Conservation (phyloP, 441 rosid genomes). For the Populus hybrid region DNA sequence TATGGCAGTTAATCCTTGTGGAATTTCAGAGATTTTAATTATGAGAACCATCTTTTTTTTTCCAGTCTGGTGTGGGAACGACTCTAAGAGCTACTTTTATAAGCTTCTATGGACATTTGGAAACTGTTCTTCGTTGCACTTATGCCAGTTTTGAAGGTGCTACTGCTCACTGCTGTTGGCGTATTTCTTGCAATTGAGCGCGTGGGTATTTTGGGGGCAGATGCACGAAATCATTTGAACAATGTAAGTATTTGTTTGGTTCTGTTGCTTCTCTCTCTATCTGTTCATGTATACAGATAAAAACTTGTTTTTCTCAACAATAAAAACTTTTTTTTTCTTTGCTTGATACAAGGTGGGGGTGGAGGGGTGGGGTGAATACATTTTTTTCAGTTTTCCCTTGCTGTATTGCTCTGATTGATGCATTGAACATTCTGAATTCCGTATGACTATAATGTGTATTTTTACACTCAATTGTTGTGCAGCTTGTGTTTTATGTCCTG, state of each 20-base stretch:
- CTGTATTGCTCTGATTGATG: not conserved
- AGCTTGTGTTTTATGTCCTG: constrained; percentile 12
- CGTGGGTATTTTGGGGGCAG: constrained; percentile 18
- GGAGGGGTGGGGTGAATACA: not conserved
- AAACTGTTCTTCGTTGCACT: constrained; percentile 30
- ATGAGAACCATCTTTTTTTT: not conserved
- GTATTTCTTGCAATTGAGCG: constrained; percentile 32
- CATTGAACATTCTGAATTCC: not conserved
- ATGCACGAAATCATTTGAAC: constrained; percentile 29
- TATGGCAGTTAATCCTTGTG: not conserved
- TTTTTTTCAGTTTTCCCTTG: not conserved
- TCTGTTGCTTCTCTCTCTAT: too few relatives aligned
- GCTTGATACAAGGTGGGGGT: not conserved
- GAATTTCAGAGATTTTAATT: not conserved
- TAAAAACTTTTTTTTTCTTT: too few relatives aligned
- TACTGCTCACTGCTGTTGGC: constrained; percentile 37
- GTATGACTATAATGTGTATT: not conserved
- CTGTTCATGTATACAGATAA: too few relatives aligned
- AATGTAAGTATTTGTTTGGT: constrained; percentile 14
- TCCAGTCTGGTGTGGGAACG: not conserved
- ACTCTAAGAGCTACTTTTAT: not conserved
- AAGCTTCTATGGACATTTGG: constrained; percentile 26
- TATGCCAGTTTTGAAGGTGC: constrained; percentile 40
- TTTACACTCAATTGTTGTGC: not conserved
- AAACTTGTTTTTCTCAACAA: too few relatives aligned